Conservation (phyloP, 257 asterid genomes). For the Solanum sitiens region DNA sequence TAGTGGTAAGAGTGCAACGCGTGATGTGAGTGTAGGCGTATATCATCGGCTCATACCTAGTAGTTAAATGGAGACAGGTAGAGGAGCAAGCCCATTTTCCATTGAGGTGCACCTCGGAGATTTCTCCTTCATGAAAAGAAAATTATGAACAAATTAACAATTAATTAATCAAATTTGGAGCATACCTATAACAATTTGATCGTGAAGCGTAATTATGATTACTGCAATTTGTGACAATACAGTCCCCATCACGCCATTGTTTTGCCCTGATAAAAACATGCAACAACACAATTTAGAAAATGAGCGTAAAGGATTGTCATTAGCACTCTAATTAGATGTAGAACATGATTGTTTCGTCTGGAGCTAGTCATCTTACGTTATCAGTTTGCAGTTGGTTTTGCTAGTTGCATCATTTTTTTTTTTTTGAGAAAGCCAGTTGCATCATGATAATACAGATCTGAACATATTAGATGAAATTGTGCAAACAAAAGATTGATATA, state of each 20-base stretch:
- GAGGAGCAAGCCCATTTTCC: background rate
- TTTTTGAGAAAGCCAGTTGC: too few species aligned
- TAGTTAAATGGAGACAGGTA: background rate
- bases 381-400: background rate
- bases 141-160: background rate
- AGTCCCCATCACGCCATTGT: conserved; percentile 94
- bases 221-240: conserved; percentile 86
- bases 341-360: background rate
- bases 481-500: background rate
- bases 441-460: background rate
- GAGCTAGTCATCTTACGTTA: background rate
- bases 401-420: too few species aligned
- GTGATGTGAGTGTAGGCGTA: background rate
- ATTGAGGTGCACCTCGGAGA: background rate
- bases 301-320: background rate
- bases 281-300: background rate
- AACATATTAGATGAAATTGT: background rate
- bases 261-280: conserved; percentile 48
- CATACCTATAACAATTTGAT: conserved; percentile 71
- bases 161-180: conserved; percentile 1
- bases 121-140: background rate
- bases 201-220: conserved; percentile 91
- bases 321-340: background rate
- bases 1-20: background rate
- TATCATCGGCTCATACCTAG: background rate